Conservation (phyloP, 192 early-diverging fungal genomes). For the Neocallimastix lanati region DNA sequence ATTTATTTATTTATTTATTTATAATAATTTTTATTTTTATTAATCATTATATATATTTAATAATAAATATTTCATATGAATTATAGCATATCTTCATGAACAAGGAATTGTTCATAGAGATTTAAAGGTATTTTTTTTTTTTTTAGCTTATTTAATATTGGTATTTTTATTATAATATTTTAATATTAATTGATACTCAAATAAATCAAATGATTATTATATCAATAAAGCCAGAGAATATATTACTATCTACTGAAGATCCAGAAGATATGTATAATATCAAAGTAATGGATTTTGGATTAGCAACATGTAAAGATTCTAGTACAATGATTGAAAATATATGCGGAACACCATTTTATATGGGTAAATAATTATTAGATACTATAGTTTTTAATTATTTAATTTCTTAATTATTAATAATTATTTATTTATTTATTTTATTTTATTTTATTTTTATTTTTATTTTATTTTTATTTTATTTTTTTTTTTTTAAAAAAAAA, state of each 20-base stretch:
- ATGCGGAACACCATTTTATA: conserved; percentile 22
- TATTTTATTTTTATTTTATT: too few species aligned
- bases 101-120: conserved; percentile 10
- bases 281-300: conserved; percentile 25
- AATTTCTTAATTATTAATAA: too few species aligned
- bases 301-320: conserved; percentile 19
- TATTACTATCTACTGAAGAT: conserved; percentile 8
- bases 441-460: too few species aligned
- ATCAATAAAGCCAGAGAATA: conserved; percentile 14
- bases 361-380: conserved; percentile 11
- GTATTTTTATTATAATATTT: neutral
- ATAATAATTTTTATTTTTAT: too few species aligned
- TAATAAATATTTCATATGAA: too few species aligned
- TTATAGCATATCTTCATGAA: conserved; percentile 7
- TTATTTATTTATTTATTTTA: too few species aligned
- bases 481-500: too few species aligned
- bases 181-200: too few species aligned
- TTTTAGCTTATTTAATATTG: neutral
- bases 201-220: too few species aligned
- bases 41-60: too few species aligned
- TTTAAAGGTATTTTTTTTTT: conserved; percentile 6
- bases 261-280: conserved; percentile 20
- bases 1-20: neutral
- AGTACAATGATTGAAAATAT: conserved; percentile 13
- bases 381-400: too few species aligned